A percentile compares a stretch with the other conserved stretches of the same genome.
Evolutionary conservation across 1,139 yeast species (phyloP).

Genomic region (Hyphopichia burtonii): DNA sequence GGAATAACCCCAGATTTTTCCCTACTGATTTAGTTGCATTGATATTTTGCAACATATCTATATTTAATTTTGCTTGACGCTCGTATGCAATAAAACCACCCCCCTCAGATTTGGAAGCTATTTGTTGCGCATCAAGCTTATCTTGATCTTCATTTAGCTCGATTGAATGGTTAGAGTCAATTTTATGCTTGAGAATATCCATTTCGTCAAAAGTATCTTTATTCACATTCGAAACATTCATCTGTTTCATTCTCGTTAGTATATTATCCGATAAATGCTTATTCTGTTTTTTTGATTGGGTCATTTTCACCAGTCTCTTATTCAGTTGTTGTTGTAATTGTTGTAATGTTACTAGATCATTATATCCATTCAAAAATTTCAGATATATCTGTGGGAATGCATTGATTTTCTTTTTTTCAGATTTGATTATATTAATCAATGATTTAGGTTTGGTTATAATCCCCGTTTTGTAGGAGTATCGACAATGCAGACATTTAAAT

Average conservation of each 20-base stretch:
- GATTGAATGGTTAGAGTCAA: not conserved
- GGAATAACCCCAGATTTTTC: conserved; percentile 11
- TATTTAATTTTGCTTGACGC: not conserved
- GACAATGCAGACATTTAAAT: conserved; percentile 34
- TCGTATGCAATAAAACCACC: not conserved
- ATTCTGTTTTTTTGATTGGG: not conserved
- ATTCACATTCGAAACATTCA: conserved; percentile 1
- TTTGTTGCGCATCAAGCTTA: not conserved
- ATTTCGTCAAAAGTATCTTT: conserved; percentile 1
- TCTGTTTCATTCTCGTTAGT: not conserved
- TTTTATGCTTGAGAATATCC: not conserved
- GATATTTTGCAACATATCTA: not conserved
- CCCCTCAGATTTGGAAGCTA: not conserved
- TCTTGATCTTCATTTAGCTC: conserved; percentile 1
- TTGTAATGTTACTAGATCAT: not conserved
- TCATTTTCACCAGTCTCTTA: not conserved
- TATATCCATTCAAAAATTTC: not conserved
- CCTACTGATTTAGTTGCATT: not conserved
- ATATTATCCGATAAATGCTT: not conserved
- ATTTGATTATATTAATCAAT: conserved; percentile 26
- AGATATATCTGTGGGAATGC: not conserved
- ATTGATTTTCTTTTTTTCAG: conserved; percentile 9
- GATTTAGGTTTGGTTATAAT: conserved; percentile 37
- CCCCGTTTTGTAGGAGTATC: conserved; percentile 25
- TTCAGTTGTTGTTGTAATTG: not conserved